Evolutionary conservation across 2,329 filamentous ascomycete species (phyloP).

Genomic region (Aaosphaeria pasadenensis): DNA sequence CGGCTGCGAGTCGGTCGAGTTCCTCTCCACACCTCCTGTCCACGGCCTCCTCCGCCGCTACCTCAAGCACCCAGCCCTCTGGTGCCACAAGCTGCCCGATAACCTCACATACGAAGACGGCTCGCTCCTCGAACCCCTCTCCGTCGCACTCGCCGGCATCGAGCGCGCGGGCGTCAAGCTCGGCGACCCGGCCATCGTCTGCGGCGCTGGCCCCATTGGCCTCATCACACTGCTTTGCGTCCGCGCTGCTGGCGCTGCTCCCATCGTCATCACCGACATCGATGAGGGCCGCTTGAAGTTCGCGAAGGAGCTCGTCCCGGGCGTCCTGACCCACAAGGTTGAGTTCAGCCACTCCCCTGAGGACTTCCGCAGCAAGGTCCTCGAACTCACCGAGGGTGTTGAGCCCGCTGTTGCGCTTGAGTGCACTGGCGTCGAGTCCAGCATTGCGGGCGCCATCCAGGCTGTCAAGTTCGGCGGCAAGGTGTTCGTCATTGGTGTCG

Average conservation of each 20-base stretch:
- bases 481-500: constrained; percentile 94
- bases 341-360: constrained; percentile 62
- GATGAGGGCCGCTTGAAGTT: constrained; percentile 81
- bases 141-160: constrained; percentile 83
- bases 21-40: constrained; percentile 88
- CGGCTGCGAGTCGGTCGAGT: constrained; percentile 80
- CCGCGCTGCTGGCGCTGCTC: constrained; percentile 82
- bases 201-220: constrained; percentile 91
- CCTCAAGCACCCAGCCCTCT: constrained; percentile 88
- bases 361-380: constrained; percentile 66
- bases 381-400: constrained; percentile 70
- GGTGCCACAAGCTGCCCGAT: constrained; percentile 94
- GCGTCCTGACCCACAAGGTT: constrained; percentile 77
- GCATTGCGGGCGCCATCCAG: constrained; percentile 82
- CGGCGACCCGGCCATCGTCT: constrained; percentile 84
- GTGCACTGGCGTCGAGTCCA: constrained; percentile 92
- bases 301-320: constrained; percentile 77
- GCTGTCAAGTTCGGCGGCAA: constrained; percentile 92
- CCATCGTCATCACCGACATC: constrained; percentile 92
- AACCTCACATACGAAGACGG: constrained; percentile 86
- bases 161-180: constrained; percentile 77
- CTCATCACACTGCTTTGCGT: constrained; percentile 83
- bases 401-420: constrained; percentile 83
- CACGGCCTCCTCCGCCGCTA: constrained; percentile 85
- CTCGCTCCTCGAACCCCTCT: constrained; percentile 84